phyloP scores from a whole-genome alignment of 306 rosid genomes.

The Ziziphus jujuba region DNA sequence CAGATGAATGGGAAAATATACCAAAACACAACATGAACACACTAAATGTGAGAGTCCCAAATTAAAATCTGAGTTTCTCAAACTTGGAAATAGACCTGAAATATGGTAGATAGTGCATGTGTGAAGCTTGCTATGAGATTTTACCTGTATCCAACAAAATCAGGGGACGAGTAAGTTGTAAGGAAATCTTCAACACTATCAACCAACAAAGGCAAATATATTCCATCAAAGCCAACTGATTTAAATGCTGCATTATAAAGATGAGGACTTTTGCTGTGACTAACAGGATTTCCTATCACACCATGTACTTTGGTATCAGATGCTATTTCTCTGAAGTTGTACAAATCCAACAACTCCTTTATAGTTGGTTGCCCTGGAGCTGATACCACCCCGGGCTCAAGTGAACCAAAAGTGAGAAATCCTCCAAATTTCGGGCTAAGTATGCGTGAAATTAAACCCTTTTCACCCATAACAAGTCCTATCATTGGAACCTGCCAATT shows the following conservation, averaged over 20 bases:
- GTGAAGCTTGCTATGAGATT: slow-evolving; percentile 15
- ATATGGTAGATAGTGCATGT: not conserved
- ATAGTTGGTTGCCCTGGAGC: slow-evolving; percentile 68
- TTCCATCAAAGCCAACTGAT: slow-evolving; percentile 54
- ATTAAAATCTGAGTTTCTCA: no score
- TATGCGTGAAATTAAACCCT: slow-evolving; percentile 56
- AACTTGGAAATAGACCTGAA: not conserved
- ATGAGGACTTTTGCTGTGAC: slow-evolving; percentile 65
- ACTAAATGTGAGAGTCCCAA: not conserved
- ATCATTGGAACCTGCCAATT: slow-evolving; percentile 55
- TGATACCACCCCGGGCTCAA: slow-evolving; percentile 46
- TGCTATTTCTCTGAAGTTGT: slow-evolving; percentile 64
- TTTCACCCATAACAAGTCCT: slow-evolving; percentile 72
- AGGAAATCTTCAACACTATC: slow-evolving; percentile 53
- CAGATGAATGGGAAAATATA: not conserved
- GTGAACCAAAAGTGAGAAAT: slow-evolving; percentile 60
- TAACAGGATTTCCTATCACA: slow-evolving; percentile 66
- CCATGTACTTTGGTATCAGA: slow-evolving; percentile 65
- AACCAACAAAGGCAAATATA: slow-evolving; percentile 65
- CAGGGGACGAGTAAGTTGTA: slow-evolving; percentile 52
- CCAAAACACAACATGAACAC: not conserved
- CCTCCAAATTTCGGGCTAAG: slow-evolving; percentile 70
- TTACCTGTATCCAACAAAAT: slow-evolving; percentile 72
- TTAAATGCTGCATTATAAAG: slow-evolving; percentile 64
- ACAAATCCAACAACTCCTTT: slow-evolving; percentile 53